Evolutionary conservation across 2,329 filamentous ascomycete species (phyloP).

Genomic region (Onygenales sp.): DNA sequence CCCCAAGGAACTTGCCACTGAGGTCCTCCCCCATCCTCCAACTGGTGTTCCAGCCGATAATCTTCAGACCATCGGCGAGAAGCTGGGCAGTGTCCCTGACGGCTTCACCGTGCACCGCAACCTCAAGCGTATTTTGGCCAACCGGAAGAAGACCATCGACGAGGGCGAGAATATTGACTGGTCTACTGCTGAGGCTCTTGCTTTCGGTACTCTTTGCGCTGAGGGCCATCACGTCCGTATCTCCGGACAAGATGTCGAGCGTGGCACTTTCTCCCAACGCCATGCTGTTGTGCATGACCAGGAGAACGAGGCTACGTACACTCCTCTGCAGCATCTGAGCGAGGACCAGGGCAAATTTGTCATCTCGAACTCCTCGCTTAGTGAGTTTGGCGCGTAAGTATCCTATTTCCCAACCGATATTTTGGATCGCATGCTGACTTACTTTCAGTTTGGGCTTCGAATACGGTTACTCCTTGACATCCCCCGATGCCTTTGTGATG

Average conservation of each 20-base stretch:
- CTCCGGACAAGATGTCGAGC: slow-evolving; percentile 97
- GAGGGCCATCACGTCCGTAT: slow-evolving; percentile 97
- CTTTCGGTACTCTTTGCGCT: slow-evolving; percentile 80
- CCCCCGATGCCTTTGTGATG: slow-evolving; percentile 94
- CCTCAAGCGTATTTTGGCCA: slow-evolving; percentile 87
- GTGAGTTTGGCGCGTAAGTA: slow-evolving; percentile 56
- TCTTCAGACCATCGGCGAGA: slow-evolving; percentile 71
- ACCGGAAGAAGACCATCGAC: slow-evolving; percentile 80
- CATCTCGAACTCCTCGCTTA: slow-evolving; percentile 89
- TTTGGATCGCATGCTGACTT: slow-evolving; percentile 29
- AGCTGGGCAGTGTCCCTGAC: slow-evolving; percentile 70
- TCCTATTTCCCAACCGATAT: background rate
- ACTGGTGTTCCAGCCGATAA: slow-evolving; percentile 67
- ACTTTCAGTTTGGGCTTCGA: slow-evolving; percentile 81
- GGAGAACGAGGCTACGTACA: slow-evolving; percentile 86
- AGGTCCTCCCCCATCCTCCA: slow-evolving; percentile 83
- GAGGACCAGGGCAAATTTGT: slow-evolving; percentile 92
- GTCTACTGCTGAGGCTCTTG: slow-evolving; percentile 91
- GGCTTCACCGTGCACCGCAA: slow-evolving; percentile 88
- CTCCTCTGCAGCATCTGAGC: slow-evolving; percentile 78
- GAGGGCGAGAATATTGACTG: slow-evolving; percentile 96
- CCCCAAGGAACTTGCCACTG: slow-evolving; percentile 89
- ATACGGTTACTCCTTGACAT: slow-evolving; percentile 95
- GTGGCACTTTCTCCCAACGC: slow-evolving; percentile 97
- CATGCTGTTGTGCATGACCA: slow-evolving; percentile 97